Base-by-base conservation (phyloP, 2,329 filamentous ascomycete genomes). In the Colletotrichum falcatum region DNA sequence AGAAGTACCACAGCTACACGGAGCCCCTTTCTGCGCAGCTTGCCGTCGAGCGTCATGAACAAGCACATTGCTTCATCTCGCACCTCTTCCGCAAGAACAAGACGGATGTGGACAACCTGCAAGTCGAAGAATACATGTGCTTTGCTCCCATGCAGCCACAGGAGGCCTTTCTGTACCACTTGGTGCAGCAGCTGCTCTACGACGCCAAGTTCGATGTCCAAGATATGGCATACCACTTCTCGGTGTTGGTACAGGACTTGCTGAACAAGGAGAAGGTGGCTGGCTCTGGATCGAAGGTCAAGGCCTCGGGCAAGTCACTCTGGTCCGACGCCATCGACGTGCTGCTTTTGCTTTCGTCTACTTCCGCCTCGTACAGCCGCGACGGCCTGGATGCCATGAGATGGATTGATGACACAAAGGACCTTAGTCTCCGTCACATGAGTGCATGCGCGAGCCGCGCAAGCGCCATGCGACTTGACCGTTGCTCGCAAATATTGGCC, bases 1-100 rank as follows among this genome's bases (percentile, higher is more conserved):
- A 84, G 62, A 73, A 75, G 14, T 77, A 80, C 46, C 73, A 78
- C 5, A 74, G 77, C 4, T 80, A 77, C 28, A 76, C 77, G 9
- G 78, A 78, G 9, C 64, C 81, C 5, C 78, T 78, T 37, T 81
- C 82, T 1, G 76, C 79, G 12, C 71, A 77, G 12, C 76, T 80
- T 37, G 78, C 81, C 1, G 55, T 71, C 1, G 78, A 82, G 16
- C 76, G 83, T 1, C 79, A 83, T 35, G 49, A 73, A 8, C 79
- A 82, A 30, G 81, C 74, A 0, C 67, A 77, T 5, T 7, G 55
- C 3, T 82, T 82, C 60, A 71, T 82, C 11, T 11, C 54, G 12
- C 60, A 72, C n/a, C 81, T 79, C 56, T 73, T 79, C 5, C 78
- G 72, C 14, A 73, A 76, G 4, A 81, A 83, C 67, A 71, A 74